Evolutionary conservation across 2,329 filamentous ascomycete genomes (phyloP).

Genomic region (Colletotrichum phormii): DNA sequence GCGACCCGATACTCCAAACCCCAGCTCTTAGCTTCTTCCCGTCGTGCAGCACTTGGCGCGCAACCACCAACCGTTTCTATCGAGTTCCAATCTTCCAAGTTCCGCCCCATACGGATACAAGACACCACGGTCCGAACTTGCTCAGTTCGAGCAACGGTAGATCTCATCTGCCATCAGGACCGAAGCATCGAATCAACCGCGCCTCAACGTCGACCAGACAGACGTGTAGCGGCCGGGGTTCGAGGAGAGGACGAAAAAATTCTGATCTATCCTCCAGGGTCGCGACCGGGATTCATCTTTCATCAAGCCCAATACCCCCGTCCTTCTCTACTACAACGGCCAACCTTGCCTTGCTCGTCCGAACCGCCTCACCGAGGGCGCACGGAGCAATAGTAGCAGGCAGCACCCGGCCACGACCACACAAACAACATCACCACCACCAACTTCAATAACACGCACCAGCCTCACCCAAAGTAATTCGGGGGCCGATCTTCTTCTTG

Average conservation of each 20-base stretch:
- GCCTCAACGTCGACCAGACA: constrained; percentile 9
- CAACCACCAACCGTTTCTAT: neutral
- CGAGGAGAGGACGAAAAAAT: neutral
- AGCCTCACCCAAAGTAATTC: neutral
- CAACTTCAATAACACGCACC: neutral
- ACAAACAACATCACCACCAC: neutral
- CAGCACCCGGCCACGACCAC: constrained; percentile 18
- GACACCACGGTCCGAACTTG: constrained; percentile 8
- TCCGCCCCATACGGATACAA: neutral
- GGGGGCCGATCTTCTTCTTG: neutral
- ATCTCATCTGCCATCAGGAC: constrained; percentile 20
- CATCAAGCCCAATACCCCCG: neutral
- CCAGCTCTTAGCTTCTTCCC: constrained; percentile 17
- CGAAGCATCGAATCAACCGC: constrained; percentile 1
- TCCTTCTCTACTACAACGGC: neutral
- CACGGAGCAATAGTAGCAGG: constrained; percentile 15
- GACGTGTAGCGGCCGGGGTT: neutral
- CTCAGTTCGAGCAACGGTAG: constrained; percentile 16
- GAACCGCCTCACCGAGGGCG: constrained; percentile 23
- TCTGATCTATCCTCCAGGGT: neutral
- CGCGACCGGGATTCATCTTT: constrained; percentile 9
- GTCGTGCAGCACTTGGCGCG: constrained; percentile 19
- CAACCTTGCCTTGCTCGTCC: neutral
- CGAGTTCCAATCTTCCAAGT: neutral
- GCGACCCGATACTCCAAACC: neutral